Evolutionary conservation across 1,284 basidiomycete species (phyloP).

Genomic region (Pseudomicrostroma phylloplanum): DNA sequence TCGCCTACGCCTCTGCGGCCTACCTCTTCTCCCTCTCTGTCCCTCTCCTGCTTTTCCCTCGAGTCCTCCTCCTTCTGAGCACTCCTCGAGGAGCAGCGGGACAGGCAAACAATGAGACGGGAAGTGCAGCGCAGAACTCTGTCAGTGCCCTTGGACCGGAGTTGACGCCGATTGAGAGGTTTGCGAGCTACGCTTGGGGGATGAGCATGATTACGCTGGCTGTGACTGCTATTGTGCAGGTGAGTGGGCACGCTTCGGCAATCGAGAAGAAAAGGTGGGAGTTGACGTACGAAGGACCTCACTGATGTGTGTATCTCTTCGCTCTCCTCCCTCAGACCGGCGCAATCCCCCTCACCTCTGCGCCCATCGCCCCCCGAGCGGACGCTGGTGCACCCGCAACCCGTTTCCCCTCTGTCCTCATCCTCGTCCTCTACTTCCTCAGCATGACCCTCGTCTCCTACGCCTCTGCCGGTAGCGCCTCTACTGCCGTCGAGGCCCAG

Average conservation of each 20-base stretch:
- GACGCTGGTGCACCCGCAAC: slow-evolving; percentile 18
- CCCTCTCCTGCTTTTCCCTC: slow-evolving; percentile 24
- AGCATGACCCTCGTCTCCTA: slow-evolving; percentile 22
- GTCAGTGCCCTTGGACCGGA: slow-evolving; percentile 25
- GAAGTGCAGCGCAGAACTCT: slow-evolving; percentile 7
- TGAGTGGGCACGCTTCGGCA: neutral
- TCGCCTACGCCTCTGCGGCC: slow-evolving; percentile 23
- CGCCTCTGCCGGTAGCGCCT: slow-evolving; percentile 13
- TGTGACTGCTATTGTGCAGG: neutral
- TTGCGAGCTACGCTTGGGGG: slow-evolving; percentile 22
- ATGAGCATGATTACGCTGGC: slow-evolving; percentile 22
- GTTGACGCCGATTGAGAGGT: slow-evolving; percentile 26
- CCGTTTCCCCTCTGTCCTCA: slow-evolving; percentile 22
- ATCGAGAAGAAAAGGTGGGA: too few species aligned
- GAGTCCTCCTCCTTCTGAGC: slow-evolving; percentile 23
- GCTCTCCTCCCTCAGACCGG: slow-evolving; percentile 19
- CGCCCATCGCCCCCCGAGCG: slow-evolving; percentile 21
- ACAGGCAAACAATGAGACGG: slow-evolving; percentile 11
- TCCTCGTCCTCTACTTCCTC: slow-evolving; percentile 24
- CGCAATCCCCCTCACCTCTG: slow-evolving; percentile 24
- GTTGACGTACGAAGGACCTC: neutral
- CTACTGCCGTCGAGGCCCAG: neutral
- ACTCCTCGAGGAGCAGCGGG: slow-evolving; percentile 26
- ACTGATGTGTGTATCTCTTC: slow-evolving; percentile 1
- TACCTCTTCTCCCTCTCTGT: slow-evolving; percentile 25